Evolutionary conservation across 352 stramenopile genomes (phyloP).

Genomic region (Globisporangium nagaii): DNA sequence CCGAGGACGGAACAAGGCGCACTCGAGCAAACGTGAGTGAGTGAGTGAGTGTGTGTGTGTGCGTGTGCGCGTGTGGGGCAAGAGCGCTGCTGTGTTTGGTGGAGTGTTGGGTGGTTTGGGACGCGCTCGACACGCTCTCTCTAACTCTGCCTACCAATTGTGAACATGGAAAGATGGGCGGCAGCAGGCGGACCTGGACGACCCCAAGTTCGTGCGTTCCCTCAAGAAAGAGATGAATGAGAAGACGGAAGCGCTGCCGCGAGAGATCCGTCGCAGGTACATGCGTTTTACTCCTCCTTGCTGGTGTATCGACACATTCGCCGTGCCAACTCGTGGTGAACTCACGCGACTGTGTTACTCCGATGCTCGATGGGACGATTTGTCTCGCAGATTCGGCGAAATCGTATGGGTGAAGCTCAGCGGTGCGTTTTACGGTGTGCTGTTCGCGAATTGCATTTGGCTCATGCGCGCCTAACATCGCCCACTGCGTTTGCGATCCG

Average conservation of each 20-base stretch:
- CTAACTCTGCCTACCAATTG: not conserved
- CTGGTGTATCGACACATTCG: not conserved
- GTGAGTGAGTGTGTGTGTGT: not conserved
- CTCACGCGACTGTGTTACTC: too few species aligned
- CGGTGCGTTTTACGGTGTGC: not conserved
- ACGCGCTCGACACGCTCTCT: not conserved
- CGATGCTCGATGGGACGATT: not conserved
- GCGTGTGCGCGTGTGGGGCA: not conserved
- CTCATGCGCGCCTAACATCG: too few species aligned
- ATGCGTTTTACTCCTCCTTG: not conserved
- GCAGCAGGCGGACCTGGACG: not conserved
- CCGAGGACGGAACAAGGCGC: not conserved
- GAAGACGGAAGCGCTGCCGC: conserved; percentile 5
- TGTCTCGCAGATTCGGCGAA: conserved; percentile 6
- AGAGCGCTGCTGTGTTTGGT: too few species aligned
- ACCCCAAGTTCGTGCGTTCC: conserved; percentile 1
- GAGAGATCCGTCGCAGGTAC: conserved; percentile 4
- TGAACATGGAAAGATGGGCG: not conserved
- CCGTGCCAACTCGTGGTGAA: not conserved
- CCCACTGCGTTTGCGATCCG: too few species aligned
- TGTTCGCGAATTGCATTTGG: too few species aligned
- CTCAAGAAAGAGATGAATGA: conserved; percentile 6
- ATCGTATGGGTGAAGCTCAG: conserved; percentile 10
- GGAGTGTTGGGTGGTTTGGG: too few species aligned
- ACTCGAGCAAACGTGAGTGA: conserved; percentile 3